A percentile compares a stretch with the other conserved stretches of the same genome.
Evolutionary conservation across 1,284 basidiomycete genomes (phyloP).

Genomic region (Cystobasidiaceae sp.): DNA sequence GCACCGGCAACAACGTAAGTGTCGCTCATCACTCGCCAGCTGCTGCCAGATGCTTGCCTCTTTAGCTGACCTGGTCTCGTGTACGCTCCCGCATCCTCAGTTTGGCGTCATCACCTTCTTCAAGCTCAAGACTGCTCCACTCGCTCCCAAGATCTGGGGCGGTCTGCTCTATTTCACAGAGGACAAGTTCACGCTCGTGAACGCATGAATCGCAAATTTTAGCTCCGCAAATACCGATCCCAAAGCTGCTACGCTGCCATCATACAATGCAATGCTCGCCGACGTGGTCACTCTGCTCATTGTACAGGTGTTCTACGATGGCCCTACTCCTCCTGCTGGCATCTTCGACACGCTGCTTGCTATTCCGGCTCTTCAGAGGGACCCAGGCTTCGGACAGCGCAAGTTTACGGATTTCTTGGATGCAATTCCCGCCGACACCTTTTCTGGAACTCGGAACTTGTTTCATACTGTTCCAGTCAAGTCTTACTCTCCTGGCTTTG

Average conservation of each 20-base stretch:
- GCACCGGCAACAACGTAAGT: constrained; percentile 9
- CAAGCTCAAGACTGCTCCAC: constrained; percentile 3
- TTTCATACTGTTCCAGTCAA: constrained; percentile 1
- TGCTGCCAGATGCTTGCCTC: too few relatives aligned
- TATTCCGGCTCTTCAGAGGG: neutral
- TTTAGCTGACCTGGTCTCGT: neutral
- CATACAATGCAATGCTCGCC: neutral
- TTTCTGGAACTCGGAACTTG: neutral
- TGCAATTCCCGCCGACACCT: neutral
- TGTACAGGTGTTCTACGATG: constrained; percentile 9
- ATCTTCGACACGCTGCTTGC: neutral
- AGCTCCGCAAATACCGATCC: neutral
- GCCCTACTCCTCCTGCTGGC: neutral
- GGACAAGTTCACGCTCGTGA: neutral
- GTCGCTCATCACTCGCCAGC: too few relatives aligned
- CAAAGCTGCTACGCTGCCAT: constrained; percentile 9
- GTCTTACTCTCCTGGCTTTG: neutral
- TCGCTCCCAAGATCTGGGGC: constrained; percentile 1
- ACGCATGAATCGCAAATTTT: neutral
- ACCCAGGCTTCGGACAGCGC: neutral
- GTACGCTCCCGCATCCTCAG: neutral
- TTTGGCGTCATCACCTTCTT: constrained; percentile 14
- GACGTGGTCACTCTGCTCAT: neutral
- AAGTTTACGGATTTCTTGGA: neutral
- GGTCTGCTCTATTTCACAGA: neutral